A percentile compares a stretch with the other conserved stretches of the same genome.
Evolutionary conservation across 2,329 filamentous ascomycete genomes (phyloP).

Genomic region (Trichoderma harzianum): DNA sequence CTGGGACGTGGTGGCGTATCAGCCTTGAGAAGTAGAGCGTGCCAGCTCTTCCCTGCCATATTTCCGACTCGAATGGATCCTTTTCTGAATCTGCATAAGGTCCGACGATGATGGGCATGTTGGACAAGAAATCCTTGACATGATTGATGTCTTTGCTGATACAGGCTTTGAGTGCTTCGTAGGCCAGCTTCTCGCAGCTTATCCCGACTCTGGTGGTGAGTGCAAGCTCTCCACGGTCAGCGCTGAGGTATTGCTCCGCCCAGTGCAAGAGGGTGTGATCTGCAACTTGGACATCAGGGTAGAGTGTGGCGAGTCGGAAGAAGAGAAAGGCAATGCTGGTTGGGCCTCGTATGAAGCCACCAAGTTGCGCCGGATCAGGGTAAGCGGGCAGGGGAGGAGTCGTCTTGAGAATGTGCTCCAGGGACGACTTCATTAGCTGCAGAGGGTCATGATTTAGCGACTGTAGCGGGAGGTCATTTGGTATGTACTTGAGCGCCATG

Average conservation of each 20-base stretch:
- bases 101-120: conserved; percentile 34
- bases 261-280: conserved; percentile 43
- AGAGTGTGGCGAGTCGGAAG: conserved; percentile 42
- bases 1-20: conserved; percentile 54
- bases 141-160: conserved; percentile 38
- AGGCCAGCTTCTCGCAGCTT: conserved; percentile 46
- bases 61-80: conserved; percentile 54
- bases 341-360: conserved; percentile 52
- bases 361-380: conserved; percentile 29
- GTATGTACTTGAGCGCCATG: conserved; percentile 34
- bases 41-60: conserved; percentile 65
- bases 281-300: conserved; percentile 43
- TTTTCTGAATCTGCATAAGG: conserved; percentile 24
- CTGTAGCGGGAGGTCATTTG: conserved; percentile 33
- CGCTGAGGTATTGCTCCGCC: conserved; percentile 47
- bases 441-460: conserved; percentile 27
- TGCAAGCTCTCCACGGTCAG: conserved; percentile 31
- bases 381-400: conserved; percentile 38
- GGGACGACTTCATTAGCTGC: conserved; percentile 31
- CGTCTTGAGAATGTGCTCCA: conserved; percentile 36
- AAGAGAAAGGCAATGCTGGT: conserved; percentile 57
- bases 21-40: conserved; percentile 65
- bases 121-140: conserved; percentile 40
- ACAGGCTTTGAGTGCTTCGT: conserved; percentile 44
- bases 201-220: conserved; percentile 49